phyloP scores from a whole-genome alignment of 129 eudicot species.

The Tanacetum coccineum region DNA sequence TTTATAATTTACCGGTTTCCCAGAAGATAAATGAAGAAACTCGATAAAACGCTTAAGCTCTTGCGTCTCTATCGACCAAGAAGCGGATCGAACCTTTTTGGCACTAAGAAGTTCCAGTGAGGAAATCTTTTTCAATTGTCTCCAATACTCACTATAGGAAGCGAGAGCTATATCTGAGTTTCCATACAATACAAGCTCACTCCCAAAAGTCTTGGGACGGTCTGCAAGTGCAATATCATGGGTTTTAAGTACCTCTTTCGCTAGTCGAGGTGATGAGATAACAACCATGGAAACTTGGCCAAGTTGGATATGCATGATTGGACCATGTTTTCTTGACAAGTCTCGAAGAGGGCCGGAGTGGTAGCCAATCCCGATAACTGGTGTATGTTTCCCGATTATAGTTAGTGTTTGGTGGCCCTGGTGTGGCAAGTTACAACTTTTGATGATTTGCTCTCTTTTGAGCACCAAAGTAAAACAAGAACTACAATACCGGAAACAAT shows the following conservation, averaged over 20 bases:
- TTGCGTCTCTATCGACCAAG: constrained; percentile 23
- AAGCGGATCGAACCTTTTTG: constrained; percentile 24
- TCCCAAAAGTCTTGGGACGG: constrained; percentile 19
- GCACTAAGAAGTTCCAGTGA: constrained; percentile 30
- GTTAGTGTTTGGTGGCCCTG: constrained; percentile 28
- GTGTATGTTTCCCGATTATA: constrained; percentile 22
- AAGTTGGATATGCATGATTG: constrained; percentile 27
- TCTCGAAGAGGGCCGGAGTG: too few relatives aligned
- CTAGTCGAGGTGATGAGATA: constrained; percentile 23
- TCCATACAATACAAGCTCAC: constrained; percentile 12
- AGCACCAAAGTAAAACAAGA: constrained; percentile 13
- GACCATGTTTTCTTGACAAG: constrained; percentile 27
- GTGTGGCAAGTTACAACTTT: constrained; percentile 15
- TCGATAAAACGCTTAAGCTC: constrained; percentile 9
- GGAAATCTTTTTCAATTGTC: constrained; percentile 25
- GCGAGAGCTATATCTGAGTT: constrained; percentile 21
- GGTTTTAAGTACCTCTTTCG: constrained; percentile 28
- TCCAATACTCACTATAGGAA: constrained; percentile 25
- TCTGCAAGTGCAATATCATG: constrained; percentile 22
- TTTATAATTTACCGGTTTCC: constrained; percentile 6
- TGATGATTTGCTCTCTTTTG: constrained; percentile 4
- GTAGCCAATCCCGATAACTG: too few relatives aligned
- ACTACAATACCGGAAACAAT: neutral
- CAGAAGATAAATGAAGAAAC: neutral
- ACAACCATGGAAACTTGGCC: constrained; percentile 21